Evolutionary conservation across 768 basidiomycete species (phyloP).

Genomic region (Pisolithus sp.): DNA sequence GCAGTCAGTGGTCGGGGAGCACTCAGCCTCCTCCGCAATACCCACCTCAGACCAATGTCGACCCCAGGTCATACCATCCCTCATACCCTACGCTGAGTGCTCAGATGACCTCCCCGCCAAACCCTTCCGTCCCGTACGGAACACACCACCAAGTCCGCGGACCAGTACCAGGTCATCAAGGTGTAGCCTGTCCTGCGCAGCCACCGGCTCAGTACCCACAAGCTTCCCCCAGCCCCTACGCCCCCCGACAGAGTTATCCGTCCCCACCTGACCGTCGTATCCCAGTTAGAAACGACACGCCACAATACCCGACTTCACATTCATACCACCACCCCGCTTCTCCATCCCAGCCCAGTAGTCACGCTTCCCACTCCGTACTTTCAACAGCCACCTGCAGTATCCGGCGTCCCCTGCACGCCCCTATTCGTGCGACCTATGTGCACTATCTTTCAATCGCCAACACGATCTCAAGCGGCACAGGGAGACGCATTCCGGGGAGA

Average conservation of each 20-base stretch:
- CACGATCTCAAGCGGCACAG: constrained; percentile 82
- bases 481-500: constrained; percentile 81
- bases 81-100: constrained; percentile 15
- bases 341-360: constrained; percentile 7
- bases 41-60: constrained; percentile 14
- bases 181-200: constrained; percentile 10
- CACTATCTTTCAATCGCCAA: constrained; percentile 78
- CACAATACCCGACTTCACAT: constrained; percentile 22
- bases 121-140: constrained; percentile 15
- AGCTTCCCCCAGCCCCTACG: constrained; percentile 12
- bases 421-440: constrained; percentile 66
- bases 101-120: constrained; percentile 16
- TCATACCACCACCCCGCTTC: constrained; percentile 21
- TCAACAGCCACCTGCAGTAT: constrained; percentile 35
- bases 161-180: constrained; percentile 11
- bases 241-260: constrained; percentile 22
- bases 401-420: constrained; percentile 56
- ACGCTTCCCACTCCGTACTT: constrained; percentile 30
- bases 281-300: constrained; percentile 31
- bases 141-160: constrained; percentile 1
- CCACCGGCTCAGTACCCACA: constrained; percentile 18
- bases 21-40: constrained; percentile 21
- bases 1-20: constrained; percentile 18
- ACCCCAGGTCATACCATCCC: constrained; percentile 12
- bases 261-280: constrained; percentile 17